Conservation (phyloP, 306 rosid genomes). For the Cucumis hystrix region DNA sequence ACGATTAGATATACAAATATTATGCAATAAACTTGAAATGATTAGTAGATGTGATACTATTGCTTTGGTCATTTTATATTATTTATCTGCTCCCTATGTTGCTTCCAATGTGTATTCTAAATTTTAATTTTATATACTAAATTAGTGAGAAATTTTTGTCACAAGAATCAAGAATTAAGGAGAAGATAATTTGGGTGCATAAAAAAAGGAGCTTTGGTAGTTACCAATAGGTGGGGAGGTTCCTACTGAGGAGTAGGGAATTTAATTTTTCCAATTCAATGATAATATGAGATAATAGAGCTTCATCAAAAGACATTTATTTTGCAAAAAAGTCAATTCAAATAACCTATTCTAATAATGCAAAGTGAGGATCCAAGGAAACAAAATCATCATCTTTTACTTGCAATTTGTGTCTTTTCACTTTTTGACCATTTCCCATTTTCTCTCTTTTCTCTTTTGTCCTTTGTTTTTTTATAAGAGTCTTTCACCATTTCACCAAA, state of each 20-base stretch:
- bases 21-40: no score
- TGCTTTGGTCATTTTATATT: no score
- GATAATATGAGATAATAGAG: neutral
- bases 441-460: neutral
- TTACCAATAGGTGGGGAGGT: neutral
- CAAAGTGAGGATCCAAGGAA: conserved; percentile 39
- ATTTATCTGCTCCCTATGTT: no score
- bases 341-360: conserved; percentile 12
- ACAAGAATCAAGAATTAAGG: neutral
- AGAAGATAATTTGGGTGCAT: neutral
- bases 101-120: no score
- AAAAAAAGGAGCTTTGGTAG: neutral
- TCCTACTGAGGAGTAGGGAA: neutral
- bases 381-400: conserved; percentile 30
- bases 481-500: neutral
- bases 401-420: conserved; percentile 6
- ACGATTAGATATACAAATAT: no score
- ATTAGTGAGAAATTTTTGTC: no score
- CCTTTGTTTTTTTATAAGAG: neutral
- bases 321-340: conserved; percentile 17
- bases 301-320: neutral
- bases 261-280: neutral
- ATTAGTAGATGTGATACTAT: no score
- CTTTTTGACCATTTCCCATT: conserved; percentile 8
- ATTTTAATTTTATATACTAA: no score